Evolutionary conservation across 2,329 filamentous ascomycete species (phyloP), one percentile per base, ranked within the genome.

Genomic region (Aspergillus hiratsukae): DNA sequence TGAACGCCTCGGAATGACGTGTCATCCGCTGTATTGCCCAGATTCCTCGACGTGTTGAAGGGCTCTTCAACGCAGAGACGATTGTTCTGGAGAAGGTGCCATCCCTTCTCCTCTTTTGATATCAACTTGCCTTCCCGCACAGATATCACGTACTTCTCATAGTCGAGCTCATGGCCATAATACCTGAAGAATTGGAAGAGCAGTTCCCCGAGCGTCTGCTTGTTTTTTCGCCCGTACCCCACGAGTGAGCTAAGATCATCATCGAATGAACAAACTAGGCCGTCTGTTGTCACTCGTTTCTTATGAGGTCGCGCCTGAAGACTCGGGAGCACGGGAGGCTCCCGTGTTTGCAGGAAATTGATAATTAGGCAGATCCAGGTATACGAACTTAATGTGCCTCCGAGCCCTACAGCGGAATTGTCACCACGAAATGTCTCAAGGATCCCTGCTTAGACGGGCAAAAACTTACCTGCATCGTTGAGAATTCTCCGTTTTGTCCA

Each of bases 301-400:
- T 86, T 79, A 63, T 87, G 82, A 4, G 84, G 80, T 23, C 84
- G 81, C 68, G 91, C 87, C 70, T 97, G 94, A 35, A 99, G 80
- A 17, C 89, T 86, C 3, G 94, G 94, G 23, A 99, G 76, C 54
- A 99, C 84, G 0, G 93, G 89, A 17, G 91, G 89, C 58, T 88
- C 82, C 66, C 91, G 86, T 52, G 91, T 88, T 75, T 99, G 94
- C 27, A 99, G 82, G 69, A 97, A 99, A 64, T 91, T 95, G 70
- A 99, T 88, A 64, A 97, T 96, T 81, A 99, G 85, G 75, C 94
- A 99, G 71, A 97, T 97, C 94, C 94, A 99, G 23, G 94, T 97
- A 71, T 99, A 99, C 19, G 94, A 99, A 74, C 93, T 97, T 58
- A 99, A 81, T 6, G 94, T 99, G 56, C 91, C 92, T 60, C 94